Base-by-base conservation (phyloP, 2,329 filamentous ascomycete genomes). In the Colletotrichum chrysophilum region DNA sequence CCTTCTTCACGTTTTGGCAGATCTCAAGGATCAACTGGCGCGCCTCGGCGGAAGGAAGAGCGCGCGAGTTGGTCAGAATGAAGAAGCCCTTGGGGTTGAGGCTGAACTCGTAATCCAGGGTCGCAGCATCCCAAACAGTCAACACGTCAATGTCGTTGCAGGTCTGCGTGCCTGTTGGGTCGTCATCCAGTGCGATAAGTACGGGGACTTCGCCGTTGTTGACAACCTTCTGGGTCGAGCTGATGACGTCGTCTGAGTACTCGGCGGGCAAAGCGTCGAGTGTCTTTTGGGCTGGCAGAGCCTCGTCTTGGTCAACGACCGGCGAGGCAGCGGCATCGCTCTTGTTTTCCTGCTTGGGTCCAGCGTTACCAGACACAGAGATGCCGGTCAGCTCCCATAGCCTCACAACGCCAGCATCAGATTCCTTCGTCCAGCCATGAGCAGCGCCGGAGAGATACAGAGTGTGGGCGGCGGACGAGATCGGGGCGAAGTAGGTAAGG, bases 151-250 rank as follows among this genome's bases (percentile, higher is more conserved):
- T 88, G 77, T 89, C 86, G 80, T 91, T 89, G 80, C 90, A 91
- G n/a, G 90, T 92, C 79, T 92, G 90, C 0, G 90, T 92, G n/a
- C 90, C 89, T 1, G 90, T 92, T 36, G 90, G 89, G 71, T 91
- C 89, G 74, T 91, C 90, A 69, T 91, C 89, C 7, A 89, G 83
- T 2, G 84, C 83, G 6, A 89, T 83, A 8, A 82, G 80, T 1
- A 82, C 78, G 1, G 82, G 76, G 13, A 69, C 78, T 4, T 80
- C 66, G 14, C 77, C 75, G 24, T 68, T 76, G 26, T 74, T 52
- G 10, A 82, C 78, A 2, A 77, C 76, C 2, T 61, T 66, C 24
- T 71, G 76, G 4, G 79, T 78, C 12, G 77, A 78, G 18, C 69
- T 60, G 13, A 82, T 71, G 1, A 82, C 77, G 14, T 81, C 79